Evolutionary conservation across 192 early-diverging fungal species (phyloP).

Genomic region (Jimgerdemannia flammicorona): DNA sequence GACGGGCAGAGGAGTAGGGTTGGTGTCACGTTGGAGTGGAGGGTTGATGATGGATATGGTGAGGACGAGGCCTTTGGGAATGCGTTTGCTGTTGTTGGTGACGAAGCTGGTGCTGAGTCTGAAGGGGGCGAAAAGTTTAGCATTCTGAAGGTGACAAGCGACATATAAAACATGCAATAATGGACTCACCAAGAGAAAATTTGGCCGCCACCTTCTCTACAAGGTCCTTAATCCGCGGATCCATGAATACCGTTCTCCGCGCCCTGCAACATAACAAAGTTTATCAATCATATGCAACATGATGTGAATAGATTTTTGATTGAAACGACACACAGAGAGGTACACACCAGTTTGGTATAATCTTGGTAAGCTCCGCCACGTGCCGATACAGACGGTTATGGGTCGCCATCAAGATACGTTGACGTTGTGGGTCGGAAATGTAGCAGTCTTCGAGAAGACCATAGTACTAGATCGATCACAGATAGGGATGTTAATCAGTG

Average conservation of each 20-base stretch:
- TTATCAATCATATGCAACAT: not conserved
- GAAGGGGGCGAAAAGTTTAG: not conserved
- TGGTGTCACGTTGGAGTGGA: conserved; percentile 17
- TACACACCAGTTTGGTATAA: conserved; percentile 32
- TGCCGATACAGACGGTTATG: conserved; percentile 36
- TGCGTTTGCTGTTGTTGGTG: not conserved
- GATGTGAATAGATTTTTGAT: not conserved
- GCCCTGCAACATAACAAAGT: not conserved
- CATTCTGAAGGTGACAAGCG: too few relatives aligned
- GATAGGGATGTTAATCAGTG: not conserved
- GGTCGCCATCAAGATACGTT: conserved; percentile 25
- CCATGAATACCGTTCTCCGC: not conserved
- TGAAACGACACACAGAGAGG: not conserved
- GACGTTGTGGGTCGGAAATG: conserved; percentile 29
- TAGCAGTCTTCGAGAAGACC: conserved; percentile 34
- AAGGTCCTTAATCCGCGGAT: not conserved
- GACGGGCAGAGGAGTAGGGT: conserved; percentile 30
- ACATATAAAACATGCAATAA: not conserved
- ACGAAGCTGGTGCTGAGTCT: not conserved
- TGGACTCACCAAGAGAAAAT: conserved; percentile 14
- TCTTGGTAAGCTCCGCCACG: conserved; percentile 27
- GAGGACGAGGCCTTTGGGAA: not conserved
- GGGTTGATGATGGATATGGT: not conserved
- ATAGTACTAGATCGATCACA: conserved; percentile 25
- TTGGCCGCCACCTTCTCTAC: conserved; percentile 6